Conservation (phyloP, 2,329 filamentous ascomycete species). For the Teratosphaeria zuluensis region DNA sequence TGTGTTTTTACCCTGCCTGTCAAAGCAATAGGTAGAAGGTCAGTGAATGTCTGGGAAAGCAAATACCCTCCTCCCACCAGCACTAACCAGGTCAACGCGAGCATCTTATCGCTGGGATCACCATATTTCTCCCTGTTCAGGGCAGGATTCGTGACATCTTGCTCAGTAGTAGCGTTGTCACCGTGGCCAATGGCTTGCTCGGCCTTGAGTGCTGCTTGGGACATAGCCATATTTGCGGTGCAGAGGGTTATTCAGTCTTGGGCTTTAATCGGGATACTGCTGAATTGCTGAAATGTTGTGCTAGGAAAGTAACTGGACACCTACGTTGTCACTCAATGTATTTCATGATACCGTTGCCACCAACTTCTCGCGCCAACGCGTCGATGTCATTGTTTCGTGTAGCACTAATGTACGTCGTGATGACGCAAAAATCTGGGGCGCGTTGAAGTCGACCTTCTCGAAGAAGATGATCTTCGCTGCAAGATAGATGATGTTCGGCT, state of each 20-base stretch:
- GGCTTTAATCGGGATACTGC: neutral
- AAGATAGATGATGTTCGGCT: neutral
- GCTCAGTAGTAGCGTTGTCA: constrained; percentile 53
- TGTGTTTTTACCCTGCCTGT: neutral
- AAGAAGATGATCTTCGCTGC: neutral
- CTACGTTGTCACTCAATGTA: neutral
- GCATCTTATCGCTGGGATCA: constrained; percentile 52
- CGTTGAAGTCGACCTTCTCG: neutral
- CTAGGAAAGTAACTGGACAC: neutral
- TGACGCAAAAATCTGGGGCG: neutral
- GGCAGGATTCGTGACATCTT: constrained; percentile 60
- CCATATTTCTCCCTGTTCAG: constrained; percentile 40
- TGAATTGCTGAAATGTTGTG: neutral
- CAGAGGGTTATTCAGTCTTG: neutral
- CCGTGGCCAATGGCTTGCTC: constrained; percentile 62
- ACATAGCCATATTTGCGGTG: constrained; percentile 33
- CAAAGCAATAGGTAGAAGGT: neutral
- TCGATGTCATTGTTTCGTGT: neutral
- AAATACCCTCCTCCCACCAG: constrained; percentile 49
- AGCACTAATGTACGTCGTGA: neutral
- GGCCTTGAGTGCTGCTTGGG: constrained; percentile 56
- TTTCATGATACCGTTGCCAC: constrained; percentile 2
- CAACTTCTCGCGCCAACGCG: neutral
- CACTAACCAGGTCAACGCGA: constrained; percentile 68
- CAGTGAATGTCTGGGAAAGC: constrained; percentile 54